These are phyloP conservation scores for Cyclotella kingstonii DNA, from an alignment of 108 stramenopile genomes.

Conservation along the genomic window DNA sequence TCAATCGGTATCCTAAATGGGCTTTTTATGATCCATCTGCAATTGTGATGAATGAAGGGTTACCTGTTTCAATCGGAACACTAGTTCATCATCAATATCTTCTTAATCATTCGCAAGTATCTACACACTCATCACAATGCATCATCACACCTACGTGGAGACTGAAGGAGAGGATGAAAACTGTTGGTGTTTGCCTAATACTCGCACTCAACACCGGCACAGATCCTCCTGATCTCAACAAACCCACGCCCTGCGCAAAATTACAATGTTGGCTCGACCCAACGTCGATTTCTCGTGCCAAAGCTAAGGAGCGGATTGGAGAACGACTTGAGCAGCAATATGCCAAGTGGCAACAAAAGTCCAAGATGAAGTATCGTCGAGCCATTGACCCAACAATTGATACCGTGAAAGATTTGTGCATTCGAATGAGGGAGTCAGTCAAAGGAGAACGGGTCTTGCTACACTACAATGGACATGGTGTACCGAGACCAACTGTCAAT, in stretches of 20 bases:
- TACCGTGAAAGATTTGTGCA: slow-evolving; percentile 81
- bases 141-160: slow-evolving; percentile 81
- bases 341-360: slow-evolving; percentile 75
- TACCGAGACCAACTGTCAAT: slow-evolving; percentile 92
- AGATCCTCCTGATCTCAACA: slow-evolving; percentile 95
- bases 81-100: slow-evolving; percentile 41
- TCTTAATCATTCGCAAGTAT: slow-evolving; percentile 2
- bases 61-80: slow-evolving; percentile 25
- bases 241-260: slow-evolving; percentile 87
- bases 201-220: slow-evolving; percentile 95
- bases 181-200: slow-evolving; percentile 90
- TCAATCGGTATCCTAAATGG: slow-evolving; percentile 34
- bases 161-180: slow-evolving; percentile 92
- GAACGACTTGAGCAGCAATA: slow-evolving; percentile 90
- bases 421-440: slow-evolving; percentile 71
- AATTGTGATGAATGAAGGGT: slow-evolving; percentile 42
- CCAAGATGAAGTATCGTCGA: slow-evolving; percentile 68
- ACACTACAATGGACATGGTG: slow-evolving; percentile 99
- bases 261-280: slow-evolving; percentile 97
- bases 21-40: slow-evolving; percentile 27
- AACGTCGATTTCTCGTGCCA: slow-evolving; percentile 55
- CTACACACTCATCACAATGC: slow-evolving; percentile 12
- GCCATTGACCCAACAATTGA: slow-evolving; percentile 95
- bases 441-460: slow-evolving; percentile 84
- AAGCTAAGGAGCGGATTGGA: slow-evolving; percentile 89